phyloP scores from a whole-genome alignment of 768 basidiomycete species.

The Lentinula edodes region DNA sequence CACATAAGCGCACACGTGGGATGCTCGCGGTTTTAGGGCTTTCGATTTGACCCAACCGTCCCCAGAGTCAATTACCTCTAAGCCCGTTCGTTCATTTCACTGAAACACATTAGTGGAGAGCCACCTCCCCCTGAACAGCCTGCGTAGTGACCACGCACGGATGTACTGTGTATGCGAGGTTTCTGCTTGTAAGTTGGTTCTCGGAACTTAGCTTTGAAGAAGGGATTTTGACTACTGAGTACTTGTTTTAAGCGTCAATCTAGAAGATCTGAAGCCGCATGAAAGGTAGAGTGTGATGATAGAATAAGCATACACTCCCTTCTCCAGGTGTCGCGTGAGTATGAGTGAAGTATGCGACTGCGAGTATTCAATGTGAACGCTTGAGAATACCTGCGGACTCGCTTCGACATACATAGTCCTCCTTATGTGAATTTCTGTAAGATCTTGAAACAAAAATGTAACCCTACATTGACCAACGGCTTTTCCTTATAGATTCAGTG shows the following conservation, averaged over 20 bases:
- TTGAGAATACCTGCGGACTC: not conserved
- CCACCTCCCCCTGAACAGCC: too few relatives aligned
- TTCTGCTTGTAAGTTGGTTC: not conserved
- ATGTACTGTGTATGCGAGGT: not conserved
- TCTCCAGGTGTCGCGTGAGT: not conserved
- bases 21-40: not conserved
- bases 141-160: not conserved
- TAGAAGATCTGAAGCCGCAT: not conserved
- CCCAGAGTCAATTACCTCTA: not conserved
- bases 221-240: not conserved
- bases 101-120: not conserved
- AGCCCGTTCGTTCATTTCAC: constrained; percentile 1
- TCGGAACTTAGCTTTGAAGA: not conserved
- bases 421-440: not conserved
- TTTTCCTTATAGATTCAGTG: not conserved
- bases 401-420: not conserved
- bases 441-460: not conserved
- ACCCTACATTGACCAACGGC: not conserved
- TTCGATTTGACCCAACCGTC: not conserved
- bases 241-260: not conserved
- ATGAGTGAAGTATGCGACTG: not conserved
- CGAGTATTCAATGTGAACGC: not conserved
- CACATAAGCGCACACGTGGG: constrained; percentile 5
- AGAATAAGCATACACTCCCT: not conserved
- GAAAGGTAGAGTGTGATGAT: too few relatives aligned